Evolutionary conservation across 768 basidiomycete genomes (phyloP).

Genomic region (Sarcomyxa edulis): DNA sequence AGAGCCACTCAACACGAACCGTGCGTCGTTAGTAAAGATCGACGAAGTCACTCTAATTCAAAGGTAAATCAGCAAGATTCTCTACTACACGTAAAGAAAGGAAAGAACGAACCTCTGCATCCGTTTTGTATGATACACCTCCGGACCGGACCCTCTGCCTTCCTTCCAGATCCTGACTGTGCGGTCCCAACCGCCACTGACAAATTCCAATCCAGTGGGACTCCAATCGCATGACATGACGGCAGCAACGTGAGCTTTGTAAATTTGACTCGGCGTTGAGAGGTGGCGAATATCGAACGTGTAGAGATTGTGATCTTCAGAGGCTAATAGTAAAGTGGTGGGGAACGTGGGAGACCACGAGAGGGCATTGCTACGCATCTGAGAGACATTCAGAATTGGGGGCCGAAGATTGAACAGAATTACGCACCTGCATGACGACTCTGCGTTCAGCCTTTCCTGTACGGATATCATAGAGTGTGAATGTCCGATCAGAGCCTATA

Average conservation of each 20-base stretch:
- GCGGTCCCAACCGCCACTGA: conserved; percentile 94
- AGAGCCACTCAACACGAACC: conserved; percentile 86
- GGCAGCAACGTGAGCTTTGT: conserved; percentile 95
- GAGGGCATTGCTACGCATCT: conserved; percentile 87
- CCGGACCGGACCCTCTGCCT: conserved; percentile 72
- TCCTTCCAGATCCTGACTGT: conserved; percentile 92
- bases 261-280: conserved; percentile 79
- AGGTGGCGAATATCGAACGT: conserved; percentile 94
- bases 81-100: background rate
- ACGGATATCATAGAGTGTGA: conserved; percentile 93
- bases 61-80: background rate
- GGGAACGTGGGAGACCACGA: conserved; percentile 97
- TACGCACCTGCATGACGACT: conserved; percentile 78
- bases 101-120: conserved; percentile 80
- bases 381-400: background rate
- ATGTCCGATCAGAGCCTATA: conserved; percentile 91
- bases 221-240: conserved; percentile 98
- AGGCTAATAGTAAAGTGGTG: conserved; percentile 87
- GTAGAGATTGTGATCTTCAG: conserved; percentile 97
- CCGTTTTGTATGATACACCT: conserved; percentile 97
- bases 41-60: conserved; percentile 75
- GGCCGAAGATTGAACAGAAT: background rate
- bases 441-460: conserved; percentile 94
- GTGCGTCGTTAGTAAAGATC: conserved; percentile 83
- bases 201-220: conserved; percentile 93